These are phyloP conservation scores for Gyrodon lividus DNA, from an alignment of 768 basidiomycete species.

Conservation along the genomic window DNA sequence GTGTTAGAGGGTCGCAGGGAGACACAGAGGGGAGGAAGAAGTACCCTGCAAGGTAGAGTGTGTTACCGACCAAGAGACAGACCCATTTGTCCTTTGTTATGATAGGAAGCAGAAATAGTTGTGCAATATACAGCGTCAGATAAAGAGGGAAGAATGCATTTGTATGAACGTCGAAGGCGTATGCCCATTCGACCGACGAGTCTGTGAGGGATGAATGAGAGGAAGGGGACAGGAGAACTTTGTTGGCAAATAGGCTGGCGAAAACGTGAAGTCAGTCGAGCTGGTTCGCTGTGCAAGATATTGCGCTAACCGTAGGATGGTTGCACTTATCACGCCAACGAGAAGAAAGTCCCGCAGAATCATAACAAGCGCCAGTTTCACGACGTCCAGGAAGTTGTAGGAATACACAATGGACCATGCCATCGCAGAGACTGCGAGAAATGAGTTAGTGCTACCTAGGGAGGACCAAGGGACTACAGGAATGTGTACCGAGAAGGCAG, in stretches of 20 bases:
- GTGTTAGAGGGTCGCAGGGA: conserved; percentile 6
- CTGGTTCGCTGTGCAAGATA: conserved; percentile 1
- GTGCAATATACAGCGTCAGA: conserved; percentile 84
- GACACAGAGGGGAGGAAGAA: conserved; percentile 23
- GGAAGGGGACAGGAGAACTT: conserved; percentile 65
- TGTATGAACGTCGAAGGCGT: conserved; percentile 95
- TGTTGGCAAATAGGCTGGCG: conserved; percentile 67
- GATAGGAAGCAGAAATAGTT: conserved; percentile 82
- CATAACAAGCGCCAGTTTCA: conserved; percentile 76
- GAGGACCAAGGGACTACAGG: not conserved
- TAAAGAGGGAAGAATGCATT: conserved; percentile 96
- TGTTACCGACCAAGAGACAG: conserved; percentile 92
- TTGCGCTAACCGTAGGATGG: conserved; percentile 64
- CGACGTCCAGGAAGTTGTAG: conserved; percentile 50
- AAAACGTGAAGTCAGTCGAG: conserved; percentile 14
- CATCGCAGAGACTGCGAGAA: conserved; percentile 64
- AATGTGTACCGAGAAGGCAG: conserved; percentile 62
- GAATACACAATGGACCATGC: conserved; percentile 88
- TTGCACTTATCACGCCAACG: conserved; percentile 71
- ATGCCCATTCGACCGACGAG: conserved; percentile 84
- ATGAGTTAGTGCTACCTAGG: not conserved
- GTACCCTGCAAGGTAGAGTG: conserved; percentile 71
- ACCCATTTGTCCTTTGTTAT: conserved; percentile 87
- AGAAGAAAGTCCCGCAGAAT: conserved; percentile 86
- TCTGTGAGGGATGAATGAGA: conserved; percentile 71